Evolutionary conservation across 2,329 filamentous ascomycete species (phyloP).

Genomic region (Colletotrichum cereale): DNA sequence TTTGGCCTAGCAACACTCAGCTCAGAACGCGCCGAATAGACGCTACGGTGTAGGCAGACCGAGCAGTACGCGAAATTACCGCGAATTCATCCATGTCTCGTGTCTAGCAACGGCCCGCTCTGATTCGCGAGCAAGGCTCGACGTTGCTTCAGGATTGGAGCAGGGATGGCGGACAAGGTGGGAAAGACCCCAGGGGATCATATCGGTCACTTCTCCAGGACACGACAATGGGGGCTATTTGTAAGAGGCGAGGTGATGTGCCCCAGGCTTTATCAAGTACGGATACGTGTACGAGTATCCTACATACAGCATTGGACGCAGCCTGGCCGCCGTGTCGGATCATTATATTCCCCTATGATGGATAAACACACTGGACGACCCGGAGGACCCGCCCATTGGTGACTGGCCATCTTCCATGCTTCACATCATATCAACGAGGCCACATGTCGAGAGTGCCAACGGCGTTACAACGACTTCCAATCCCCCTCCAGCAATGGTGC

Average conservation of each 20-base stretch:
- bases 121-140: conserved; percentile 34
- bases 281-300: neutral
- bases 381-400: conserved; percentile 34
- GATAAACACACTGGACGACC: conserved; percentile 33
- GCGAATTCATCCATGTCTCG: conserved; percentile 30
- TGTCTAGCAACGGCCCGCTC: neutral
- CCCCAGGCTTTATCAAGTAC: neutral
- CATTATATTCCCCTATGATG: neutral
- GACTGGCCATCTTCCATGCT: conserved; percentile 15
- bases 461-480: neutral
- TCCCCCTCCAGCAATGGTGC: neutral
- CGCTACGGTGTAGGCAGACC: no score
- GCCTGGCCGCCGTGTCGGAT: conserved; percentile 27
- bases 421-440: conserved; percentile 1
- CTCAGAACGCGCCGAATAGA: conserved; percentile 23
- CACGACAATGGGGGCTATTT: conserved; percentile 6
- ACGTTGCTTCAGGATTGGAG: conserved; percentile 11
- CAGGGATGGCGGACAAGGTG: conserved; percentile 16
- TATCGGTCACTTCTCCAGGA: conserved; percentile 7
- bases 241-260: conserved; percentile 26
- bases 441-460: neutral
- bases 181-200: neutral
- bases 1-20: conserved; percentile 22
- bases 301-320: conserved; percentile 31
- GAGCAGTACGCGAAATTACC: conserved; percentile 35